These are phyloP conservation scores for Tricholoma sp. DNA, from an alignment of 768 basidiomycete species.

Conservation along the genomic window DNA sequence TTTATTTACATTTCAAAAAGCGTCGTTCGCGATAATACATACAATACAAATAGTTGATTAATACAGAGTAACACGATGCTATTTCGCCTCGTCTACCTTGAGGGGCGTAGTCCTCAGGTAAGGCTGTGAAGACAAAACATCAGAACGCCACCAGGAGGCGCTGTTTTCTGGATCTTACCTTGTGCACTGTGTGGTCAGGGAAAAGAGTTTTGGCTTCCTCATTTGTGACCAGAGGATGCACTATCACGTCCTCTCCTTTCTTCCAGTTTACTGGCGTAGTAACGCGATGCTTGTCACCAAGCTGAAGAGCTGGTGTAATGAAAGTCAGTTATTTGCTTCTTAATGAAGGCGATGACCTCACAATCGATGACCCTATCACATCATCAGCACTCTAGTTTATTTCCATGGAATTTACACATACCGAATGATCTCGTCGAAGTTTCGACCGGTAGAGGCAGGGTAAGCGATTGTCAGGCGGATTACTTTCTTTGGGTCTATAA, in stretches of 20 bases:
- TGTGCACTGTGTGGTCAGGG: constrained; percentile 76
- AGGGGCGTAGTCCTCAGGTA: constrained; percentile 84
- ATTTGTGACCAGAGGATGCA: constrained; percentile 76
- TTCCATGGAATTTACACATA: constrained; percentile 16
- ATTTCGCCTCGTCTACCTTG: constrained; percentile 25
- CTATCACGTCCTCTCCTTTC: constrained; percentile 89
- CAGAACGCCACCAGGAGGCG: not conserved
- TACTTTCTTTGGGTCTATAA: constrained; percentile 95
- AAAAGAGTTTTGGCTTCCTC: constrained; percentile 92
- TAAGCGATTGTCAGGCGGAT: constrained; percentile 89
- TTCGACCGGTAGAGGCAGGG: constrained; percentile 94
- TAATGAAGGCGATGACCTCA: constrained; percentile 15
- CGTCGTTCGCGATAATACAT: not conserved
- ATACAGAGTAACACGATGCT: not conserved
- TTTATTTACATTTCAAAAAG: constrained; percentile 4
- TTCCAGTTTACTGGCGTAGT: constrained; percentile 96
- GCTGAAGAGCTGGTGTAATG: constrained; percentile 62
- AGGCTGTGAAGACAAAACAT: constrained; percentile 40
- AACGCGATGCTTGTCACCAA: constrained; percentile 80
- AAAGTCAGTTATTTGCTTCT: constrained; percentile 12
- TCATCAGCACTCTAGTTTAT: not conserved
- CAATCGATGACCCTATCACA: constrained; percentile 67
- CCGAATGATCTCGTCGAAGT: constrained; percentile 68
- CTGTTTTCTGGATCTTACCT: constrained; percentile 37
- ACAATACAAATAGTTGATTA: not conserved